phyloP scores from a whole-genome alignment of 129 eudicot species.

The Pulicaria dysenterica region DNA sequence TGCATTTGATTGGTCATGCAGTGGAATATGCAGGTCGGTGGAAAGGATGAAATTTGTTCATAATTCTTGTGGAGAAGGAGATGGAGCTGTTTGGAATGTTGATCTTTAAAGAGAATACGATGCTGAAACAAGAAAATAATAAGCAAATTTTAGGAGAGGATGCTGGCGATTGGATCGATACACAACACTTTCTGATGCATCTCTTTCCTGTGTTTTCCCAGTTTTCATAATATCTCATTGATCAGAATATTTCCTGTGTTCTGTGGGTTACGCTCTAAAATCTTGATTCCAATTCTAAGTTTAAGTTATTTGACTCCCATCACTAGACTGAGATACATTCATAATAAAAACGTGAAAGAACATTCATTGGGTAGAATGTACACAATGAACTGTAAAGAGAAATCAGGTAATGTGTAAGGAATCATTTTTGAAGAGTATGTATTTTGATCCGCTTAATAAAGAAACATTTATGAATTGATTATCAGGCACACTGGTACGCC shows the following conservation, averaged over 20 bases:
- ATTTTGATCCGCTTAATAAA: no score
- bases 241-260: not conserved
- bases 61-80: constrained; percentile 67
- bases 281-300: not conserved
- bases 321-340: no score
- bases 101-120: constrained; percentile 28
- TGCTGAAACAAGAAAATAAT: constrained; percentile 11
- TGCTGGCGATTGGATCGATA: constrained; percentile 14
- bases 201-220: not conserved
- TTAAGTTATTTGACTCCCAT: no score
- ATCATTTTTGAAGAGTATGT: no score
- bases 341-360: no score
- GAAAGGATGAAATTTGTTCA: constrained; percentile 68
- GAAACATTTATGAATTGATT: no score
- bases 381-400: no score
- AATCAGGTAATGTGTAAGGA: no score
- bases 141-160: constrained; percentile 8
- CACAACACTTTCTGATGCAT: not conserved
- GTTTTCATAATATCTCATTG: constrained; percentile 3
- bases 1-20: constrained; percentile 72
- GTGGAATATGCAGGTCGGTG: constrained; percentile 75
- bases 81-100: constrained; percentile 61
- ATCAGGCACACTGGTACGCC: no score
- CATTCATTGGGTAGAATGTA: no score
- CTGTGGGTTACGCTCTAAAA: not conserved